These are phyloP conservation scores for Tetradesmus lagerheimii DNA, from an alignment of 139 green algal genomes.

Conservation along the genomic window DNA sequence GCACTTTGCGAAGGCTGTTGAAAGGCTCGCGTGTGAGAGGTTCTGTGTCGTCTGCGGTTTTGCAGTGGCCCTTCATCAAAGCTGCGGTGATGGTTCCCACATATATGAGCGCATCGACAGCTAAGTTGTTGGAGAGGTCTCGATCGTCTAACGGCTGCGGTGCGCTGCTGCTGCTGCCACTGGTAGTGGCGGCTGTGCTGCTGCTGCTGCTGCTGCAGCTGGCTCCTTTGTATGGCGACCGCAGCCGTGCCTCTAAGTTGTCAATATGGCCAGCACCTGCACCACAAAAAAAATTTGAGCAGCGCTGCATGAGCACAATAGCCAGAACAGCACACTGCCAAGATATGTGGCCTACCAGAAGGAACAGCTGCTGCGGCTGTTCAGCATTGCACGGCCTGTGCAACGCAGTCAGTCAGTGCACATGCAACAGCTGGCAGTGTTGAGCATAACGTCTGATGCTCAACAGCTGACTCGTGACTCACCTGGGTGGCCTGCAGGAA, in stretches of 20 bases:
- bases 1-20: not conserved
- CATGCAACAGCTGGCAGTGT: too few relatives aligned
- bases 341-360: too few relatives aligned
- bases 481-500: too few relatives aligned
- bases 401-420: too few relatives aligned
- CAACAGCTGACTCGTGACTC: too few relatives aligned
- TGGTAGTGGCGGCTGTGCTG: not conserved
- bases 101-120: not conserved
- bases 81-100: not conserved
- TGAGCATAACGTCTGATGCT: too few relatives aligned
- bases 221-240: not conserved
- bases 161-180: not conserved
- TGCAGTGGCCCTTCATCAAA: not conserved
- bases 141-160: not conserved
- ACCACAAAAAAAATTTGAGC: too few relatives aligned
- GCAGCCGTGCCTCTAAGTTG: not conserved
- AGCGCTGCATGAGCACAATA: too few relatives aligned
- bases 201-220: not conserved
- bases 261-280: too few relatives aligned
- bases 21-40: not conserved
- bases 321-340: too few relatives aligned
- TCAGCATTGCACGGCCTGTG: too few relatives aligned
- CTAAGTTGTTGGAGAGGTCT: not conserved
- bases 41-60: not conserved
- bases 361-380: too few relatives aligned